Base-by-base conservation (phyloP, 1,284 basidiomycete species). In the Gymnopus androsaceus region DNA sequence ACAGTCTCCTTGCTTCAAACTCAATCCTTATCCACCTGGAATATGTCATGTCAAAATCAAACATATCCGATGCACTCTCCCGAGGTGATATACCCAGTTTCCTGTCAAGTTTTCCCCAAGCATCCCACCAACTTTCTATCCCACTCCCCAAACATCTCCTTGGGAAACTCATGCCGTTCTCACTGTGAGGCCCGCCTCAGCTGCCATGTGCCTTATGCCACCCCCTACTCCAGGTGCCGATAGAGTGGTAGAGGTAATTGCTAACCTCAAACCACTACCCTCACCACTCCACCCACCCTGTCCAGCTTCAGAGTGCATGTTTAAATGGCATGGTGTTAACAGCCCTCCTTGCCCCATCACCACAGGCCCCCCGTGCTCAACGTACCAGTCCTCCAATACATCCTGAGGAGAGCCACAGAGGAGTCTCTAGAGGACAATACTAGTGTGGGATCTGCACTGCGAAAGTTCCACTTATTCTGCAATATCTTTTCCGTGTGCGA, bases 391-490 rank as follows among this genome's bases (percentile, higher is more conserved):
- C 28, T 49, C 17, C 30, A 21, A 5, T 23, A 33, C n/a, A 3
- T 34, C 5, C 7, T 14, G 8, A n/a, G 19, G 11, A 12, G 34
- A 5, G 47, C 73, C 0, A 64, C 65, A 0, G 49, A 53, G 12
- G 60, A 62, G 0, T 71, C 70, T 0, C 59, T 75, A 2, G 15
- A 53, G 1, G 67, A 71, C 50, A 38, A 66, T 0, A 31, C 38
- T 0, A 56, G 62, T 21, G 73, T 73, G 56, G 68, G 73, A 0
- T 59, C 73, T 2, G 72, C 67, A 3, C 57, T 75, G 0, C 62
- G 67, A 2, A 76, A 76, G 52, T 75, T 72, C 51, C 72, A 74
- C 54, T 17, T 74, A 1, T 74, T 73, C 57, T 73, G 70, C 59
- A 67, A 75, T 50, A 66, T 70, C 1, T 74, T 72, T 58, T 66